Evolutionary conservation across 2,329 filamentous ascomycete species (phyloP).

Genomic region (Sporothrix protearum): DNA sequence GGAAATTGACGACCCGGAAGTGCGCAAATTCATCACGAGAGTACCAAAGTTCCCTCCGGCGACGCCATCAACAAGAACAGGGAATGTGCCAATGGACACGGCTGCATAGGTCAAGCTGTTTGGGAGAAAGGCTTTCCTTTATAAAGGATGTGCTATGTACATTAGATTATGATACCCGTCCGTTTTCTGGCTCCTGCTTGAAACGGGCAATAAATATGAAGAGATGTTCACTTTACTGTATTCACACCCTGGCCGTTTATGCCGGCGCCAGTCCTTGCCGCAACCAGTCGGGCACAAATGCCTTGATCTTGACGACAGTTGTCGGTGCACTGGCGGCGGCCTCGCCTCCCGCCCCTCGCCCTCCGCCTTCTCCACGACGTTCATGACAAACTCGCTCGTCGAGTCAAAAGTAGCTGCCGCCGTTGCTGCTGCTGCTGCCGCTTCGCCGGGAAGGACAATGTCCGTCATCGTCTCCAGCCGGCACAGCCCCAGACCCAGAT

Average conservation of each 20-base stretch:
- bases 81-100: slow-evolving; percentile 22
- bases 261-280: slow-evolving; percentile 39
- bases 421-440: slow-evolving; percentile 60
- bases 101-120: not conserved
- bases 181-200: not conserved
- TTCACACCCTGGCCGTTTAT: not conserved
- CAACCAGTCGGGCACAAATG: slow-evolving; percentile 80
- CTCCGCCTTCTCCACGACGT: slow-evolving; percentile 13
- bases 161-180: slow-evolving; percentile 22
- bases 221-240: not conserved
- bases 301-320: slow-evolving; percentile 58
- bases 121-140: not conserved
- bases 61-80: not conserved
- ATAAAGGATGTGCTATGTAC: slow-evolving; percentile 3
- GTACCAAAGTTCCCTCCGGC: slow-evolving; percentile 23
- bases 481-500: slow-evolving; percentile 82
- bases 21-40: slow-evolving; percentile 25
- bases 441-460: slow-evolving; percentile 62
- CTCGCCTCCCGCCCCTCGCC: slow-evolving; percentile 36
- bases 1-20: slow-evolving; percentile 26
- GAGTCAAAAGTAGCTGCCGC: slow-evolving; percentile 57
- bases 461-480: slow-evolving; percentile 89
- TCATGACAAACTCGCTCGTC: slow-evolving; percentile 59
- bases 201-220: slow-evolving; percentile 10
- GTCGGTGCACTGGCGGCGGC: slow-evolving; percentile 43